Evolutionary conservation across 257 asterid genomes (phyloP), one percentile per base, ranked within the genome.

Genomic region (Petrea volubilis): DNA sequence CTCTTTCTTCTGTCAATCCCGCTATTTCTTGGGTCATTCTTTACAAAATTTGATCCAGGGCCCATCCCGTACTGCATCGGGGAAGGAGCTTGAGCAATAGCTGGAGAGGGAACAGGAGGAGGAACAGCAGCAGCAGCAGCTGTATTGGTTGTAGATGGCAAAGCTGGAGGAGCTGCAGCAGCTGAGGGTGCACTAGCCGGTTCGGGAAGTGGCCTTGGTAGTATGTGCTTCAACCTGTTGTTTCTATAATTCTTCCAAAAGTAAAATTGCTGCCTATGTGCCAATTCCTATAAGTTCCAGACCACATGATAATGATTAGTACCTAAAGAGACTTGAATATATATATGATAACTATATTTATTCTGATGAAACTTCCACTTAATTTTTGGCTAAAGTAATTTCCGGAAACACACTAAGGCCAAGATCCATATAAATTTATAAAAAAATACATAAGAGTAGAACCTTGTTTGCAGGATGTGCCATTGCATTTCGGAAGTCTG

Each of bases 401-500:
- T 40, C 34, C 18, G 13, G 53, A 12, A 52, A 23, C 36, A 52
- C 33, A 15, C 33, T 14, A 53, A 36, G 6, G 5, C 2, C 12
- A 11, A 10, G 9, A 70, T n/a, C 24, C 5, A 20, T 29, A 60
- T 6, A 13, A 4, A 73, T 13, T 34, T 44, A 60, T 36, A 62
- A 25, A 9, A 51, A 40, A 40, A 46, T 40, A 1, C 33, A 17
- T 41, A 28, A n/a, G 64, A 34, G 23, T 29, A 29, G 4, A 50
- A 92, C 99, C 98, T 95, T 95, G 86, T 80, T 92, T 57, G 85
- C 92, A 4, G 98, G 98, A 87, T 95, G 97, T 0, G 97, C 99
- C 98, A 95, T 84, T 73, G 98, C 99, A 77, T 79, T 95, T 60
- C 91, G 91, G 68, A 87, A 95, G 77, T 83, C 84, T 1, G 88